Conservation (phyloP, 805 yeast genomes). For the Blastobotrys muscicola region DNA sequence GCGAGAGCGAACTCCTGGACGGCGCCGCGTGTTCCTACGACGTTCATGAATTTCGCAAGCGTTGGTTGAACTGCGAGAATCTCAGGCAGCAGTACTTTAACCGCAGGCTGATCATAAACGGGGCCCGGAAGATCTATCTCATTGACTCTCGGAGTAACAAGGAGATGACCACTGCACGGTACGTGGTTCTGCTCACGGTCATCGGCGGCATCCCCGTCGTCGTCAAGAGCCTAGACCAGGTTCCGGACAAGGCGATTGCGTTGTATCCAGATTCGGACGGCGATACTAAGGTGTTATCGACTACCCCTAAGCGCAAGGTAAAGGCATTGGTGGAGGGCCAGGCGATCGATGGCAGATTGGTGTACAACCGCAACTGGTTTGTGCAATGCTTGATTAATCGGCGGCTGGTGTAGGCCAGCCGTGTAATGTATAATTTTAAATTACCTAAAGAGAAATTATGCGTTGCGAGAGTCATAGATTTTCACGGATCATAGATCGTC, state of each 20-base stretch:
- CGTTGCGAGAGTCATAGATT: too few species aligned
- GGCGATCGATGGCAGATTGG: constrained; percentile 4
- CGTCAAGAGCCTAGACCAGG: too few species aligned
- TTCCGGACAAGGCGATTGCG: too few species aligned
- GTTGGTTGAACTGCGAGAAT: constrained; percentile 13
- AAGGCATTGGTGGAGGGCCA: too few species aligned
- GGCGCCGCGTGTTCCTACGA: constrained; percentile 19
- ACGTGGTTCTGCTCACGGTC: too few species aligned
- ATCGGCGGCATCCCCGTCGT: too few species aligned
- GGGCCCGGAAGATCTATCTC: constrained; percentile 15
- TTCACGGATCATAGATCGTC: too few species aligned
- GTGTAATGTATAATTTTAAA: background rate
- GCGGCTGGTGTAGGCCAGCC: constrained; percentile 14
- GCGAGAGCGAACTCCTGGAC: constrained; percentile 43
- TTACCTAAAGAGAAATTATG: too few species aligned
- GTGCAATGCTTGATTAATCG: constrained; percentile 25
- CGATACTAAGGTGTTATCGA: too few species aligned
- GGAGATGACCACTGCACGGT: too few species aligned
- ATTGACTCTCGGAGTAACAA: background rate
- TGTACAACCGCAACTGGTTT: constrained; percentile 23
- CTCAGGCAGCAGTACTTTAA: constrained; percentile 20
- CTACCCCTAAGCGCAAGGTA: too few species aligned
- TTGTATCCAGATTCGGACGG: too few species aligned
- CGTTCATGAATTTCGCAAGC: constrained; percentile 13
- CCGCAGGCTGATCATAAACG: constrained; percentile 8